Percentiles rank a stretch among this genome's conserved stretches.
These are phyloP conservation scores for Trametes punicea DNA, from an alignment of 768 basidiomycete species.

Conservation along the genomic window DNA sequence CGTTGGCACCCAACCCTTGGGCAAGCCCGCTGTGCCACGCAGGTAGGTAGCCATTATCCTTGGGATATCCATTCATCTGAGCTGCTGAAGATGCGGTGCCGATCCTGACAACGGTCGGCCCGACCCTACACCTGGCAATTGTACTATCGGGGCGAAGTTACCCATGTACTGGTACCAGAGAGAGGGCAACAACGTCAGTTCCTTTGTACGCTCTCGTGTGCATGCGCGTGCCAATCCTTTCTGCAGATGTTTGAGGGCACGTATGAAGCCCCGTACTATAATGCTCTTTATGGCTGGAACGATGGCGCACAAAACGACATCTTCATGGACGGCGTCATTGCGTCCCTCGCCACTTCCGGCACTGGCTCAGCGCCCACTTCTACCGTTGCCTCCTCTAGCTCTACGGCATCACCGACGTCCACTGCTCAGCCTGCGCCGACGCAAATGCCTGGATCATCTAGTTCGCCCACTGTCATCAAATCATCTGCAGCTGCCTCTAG, in stretches of 20 bases:
- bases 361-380: neutral
- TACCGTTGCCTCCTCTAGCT: neutral
- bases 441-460: neutral
- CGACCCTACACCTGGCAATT: conserved; percentile 32
- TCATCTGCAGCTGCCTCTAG: neutral
- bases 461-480: neutral
- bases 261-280: conserved; percentile 35
- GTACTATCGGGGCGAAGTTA: conserved; percentile 37
- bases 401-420: neutral
- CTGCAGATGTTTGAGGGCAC: conserved; percentile 32
- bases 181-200: conserved; percentile 39
- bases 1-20: conserved; percentile 29
- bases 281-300: conserved; percentile 36
- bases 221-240: neutral
- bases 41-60: conserved; percentile 19
- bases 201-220: neutral
- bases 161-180: conserved; percentile 41
- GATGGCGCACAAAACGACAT: conserved; percentile 46
- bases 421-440: neutral
- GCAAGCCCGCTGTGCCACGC: conserved; percentile 31
- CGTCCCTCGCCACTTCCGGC: conserved; percentile 9
- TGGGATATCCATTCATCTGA: too few relatives aligned
- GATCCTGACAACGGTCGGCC: conserved; percentile 26
- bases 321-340: conserved; percentile 29
- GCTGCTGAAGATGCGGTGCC: conserved; percentile 31